These are phyloP conservation scores for Linum tenue DNA, from an alignment of 345 rosid genomes.

Conservation along the genomic window DNA sequence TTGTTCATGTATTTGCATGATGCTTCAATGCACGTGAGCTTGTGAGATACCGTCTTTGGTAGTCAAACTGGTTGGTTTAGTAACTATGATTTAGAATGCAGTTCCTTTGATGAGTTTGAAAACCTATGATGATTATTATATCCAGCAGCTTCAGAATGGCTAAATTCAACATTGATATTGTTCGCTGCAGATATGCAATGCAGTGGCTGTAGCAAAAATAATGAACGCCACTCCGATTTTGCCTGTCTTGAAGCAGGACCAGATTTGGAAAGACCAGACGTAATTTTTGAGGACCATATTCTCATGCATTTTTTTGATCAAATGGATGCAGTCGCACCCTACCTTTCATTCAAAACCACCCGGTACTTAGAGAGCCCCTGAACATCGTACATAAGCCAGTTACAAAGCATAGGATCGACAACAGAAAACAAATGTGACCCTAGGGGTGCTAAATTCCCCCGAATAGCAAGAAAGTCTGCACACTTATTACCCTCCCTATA, in stretches of 20 bases:
- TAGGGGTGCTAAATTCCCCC: no score
- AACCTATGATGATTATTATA: no score
- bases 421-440: no score
- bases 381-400: no score
- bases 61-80: neutral
- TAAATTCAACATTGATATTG: neutral
- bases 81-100: neutral
- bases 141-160: neutral
- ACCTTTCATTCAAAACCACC: no score
- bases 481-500: no score
- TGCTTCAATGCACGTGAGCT: neutral
- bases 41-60: neutral
- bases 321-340: no score
- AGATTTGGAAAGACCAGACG: constrained; percentile 99
- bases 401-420: no score
- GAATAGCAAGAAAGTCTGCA: no score
- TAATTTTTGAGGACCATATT: constrained; percentile 20
- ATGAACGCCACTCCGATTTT: constrained; percentile 95
- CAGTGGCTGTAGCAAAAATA: constrained; percentile 97
- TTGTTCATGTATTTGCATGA: neutral
- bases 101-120: neutral
- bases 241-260: constrained; percentile 98
- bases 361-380: no score
- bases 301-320: neutral
- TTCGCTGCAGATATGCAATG: constrained; percentile 84